Evolutionary conservation across 495 filamentous ascomycete genomes (phyloP).

Genomic region (Podospora pseudoanserina): DNA sequence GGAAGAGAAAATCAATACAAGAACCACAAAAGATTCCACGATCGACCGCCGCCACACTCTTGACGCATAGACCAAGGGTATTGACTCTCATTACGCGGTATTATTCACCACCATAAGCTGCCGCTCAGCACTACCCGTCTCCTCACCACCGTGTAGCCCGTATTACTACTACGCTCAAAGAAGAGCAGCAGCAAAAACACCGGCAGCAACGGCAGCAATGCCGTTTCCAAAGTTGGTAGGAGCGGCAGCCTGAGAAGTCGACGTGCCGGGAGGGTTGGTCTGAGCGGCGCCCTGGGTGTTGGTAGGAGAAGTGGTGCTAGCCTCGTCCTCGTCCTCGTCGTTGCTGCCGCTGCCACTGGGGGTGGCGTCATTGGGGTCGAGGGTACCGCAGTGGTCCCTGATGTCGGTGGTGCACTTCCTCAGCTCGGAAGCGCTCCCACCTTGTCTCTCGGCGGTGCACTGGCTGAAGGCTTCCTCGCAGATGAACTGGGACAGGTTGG

Average conservation of each 20-base stretch:
- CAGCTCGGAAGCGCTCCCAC: conserved; percentile 26
- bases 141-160: not conserved
- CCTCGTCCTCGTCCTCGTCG: not conserved
- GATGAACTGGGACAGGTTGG: conserved; percentile 25
- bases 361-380: conserved; percentile 30
- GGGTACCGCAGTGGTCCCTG: conserved; percentile 33
- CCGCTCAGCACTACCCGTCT: not conserved
- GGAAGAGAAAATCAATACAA: conserved; percentile 31
- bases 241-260: conserved; percentile 18
- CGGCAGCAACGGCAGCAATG: conserved; percentile 30
- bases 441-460: conserved; percentile 28
- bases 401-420: conserved; percentile 36
- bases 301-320: conserved; percentile 15
- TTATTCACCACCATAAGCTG: not conserved
- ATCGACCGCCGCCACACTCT: conserved; percentile 21
- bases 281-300: conserved; percentile 11
- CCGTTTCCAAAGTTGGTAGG: conserved; percentile 32
- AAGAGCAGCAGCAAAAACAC: conserved; percentile 35
- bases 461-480: conserved; percentile 31
- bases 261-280: conserved; percentile 13
- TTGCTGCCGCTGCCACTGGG: not conserved
- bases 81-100: not conserved
- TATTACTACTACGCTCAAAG: conserved; percentile 21
- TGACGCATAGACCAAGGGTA: not conserved
- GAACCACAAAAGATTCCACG: conserved; percentile 24